phyloP scores from a whole-genome alignment of 2,329 filamentous ascomycete species.

The Hyphodiscus sp. region DNA sequence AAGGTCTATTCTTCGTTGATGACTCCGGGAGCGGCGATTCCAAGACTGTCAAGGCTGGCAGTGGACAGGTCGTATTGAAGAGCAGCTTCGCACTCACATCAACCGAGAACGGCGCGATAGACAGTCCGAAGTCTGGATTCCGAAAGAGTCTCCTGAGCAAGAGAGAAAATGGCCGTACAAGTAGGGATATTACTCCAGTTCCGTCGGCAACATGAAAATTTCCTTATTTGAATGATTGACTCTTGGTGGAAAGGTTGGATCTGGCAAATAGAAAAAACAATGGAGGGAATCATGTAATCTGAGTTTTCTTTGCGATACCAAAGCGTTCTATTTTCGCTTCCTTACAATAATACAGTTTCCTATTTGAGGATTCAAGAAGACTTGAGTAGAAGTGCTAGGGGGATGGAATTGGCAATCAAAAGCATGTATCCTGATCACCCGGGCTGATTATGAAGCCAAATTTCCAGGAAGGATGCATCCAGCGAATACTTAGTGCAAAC shows the following conservation, averaged over 20 bases:
- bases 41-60: conserved; percentile 69
- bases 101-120: conserved; percentile 16
- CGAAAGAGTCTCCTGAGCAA: conserved; percentile 52
- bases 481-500: not conserved
- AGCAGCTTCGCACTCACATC: conserved; percentile 61
- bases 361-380: not conserved
- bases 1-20: conserved; percentile 85
- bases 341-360: not conserved
- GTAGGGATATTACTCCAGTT: conserved; percentile 38
- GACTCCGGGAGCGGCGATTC: conserved; percentile 63
- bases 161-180: conserved; percentile 29
- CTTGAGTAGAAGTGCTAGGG: not conserved
- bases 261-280: not conserved
- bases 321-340: not conserved
- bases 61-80: conserved; percentile 64
- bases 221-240: not conserved
- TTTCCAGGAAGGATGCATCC: not conserved
- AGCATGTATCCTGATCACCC: not conserved
- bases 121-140: conserved; percentile 39
- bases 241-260: not conserved
- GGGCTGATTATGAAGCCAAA: not conserved
- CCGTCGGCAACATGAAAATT: not conserved
- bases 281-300: not conserved
- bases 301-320: not conserved
- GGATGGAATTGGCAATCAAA: not conserved